A percentile compares a stretch with the other conserved stretches of the same genome.
Evolutionary conservation across 129 eudicot species (phyloP).

Genomic region (Flaveria bidentis): DNA sequence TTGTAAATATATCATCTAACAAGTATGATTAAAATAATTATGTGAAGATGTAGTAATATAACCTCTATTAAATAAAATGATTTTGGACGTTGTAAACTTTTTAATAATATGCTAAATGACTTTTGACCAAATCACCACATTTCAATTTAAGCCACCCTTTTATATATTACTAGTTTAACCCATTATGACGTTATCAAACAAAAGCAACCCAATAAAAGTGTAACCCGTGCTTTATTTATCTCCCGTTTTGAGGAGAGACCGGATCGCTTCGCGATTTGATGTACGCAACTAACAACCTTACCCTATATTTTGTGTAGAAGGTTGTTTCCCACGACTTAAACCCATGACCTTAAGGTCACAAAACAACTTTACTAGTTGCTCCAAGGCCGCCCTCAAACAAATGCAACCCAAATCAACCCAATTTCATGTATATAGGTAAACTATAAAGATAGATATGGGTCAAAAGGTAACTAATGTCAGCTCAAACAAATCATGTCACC

Average conservation of each 20-base stretch:
- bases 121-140: not conserved
- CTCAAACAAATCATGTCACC: not conserved
- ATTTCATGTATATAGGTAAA: not conserved
- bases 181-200: not conserved
- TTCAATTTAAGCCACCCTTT: not conserved
- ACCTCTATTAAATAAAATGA: not conserved
- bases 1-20: not conserved
- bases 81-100: not conserved
- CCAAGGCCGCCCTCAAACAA: not conserved
- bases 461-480: not conserved
- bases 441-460: not conserved
- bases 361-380: no score
- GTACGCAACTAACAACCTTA: no score
- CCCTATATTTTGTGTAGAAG: no score
- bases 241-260: no score
- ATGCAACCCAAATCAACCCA: constrained; percentile 4
- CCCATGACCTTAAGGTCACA: no score
- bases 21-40: not conserved
- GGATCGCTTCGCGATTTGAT: no score
- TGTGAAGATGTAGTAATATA: not conserved
- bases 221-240: no score
- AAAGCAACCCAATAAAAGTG: not conserved
- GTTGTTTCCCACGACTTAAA: no score
- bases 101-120: constrained; percentile 8
- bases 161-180: not conserved